Evolutionary conservation across 148 eudicot genomes (phyloP).

Genomic region (Rhododendron vialii): DNA sequence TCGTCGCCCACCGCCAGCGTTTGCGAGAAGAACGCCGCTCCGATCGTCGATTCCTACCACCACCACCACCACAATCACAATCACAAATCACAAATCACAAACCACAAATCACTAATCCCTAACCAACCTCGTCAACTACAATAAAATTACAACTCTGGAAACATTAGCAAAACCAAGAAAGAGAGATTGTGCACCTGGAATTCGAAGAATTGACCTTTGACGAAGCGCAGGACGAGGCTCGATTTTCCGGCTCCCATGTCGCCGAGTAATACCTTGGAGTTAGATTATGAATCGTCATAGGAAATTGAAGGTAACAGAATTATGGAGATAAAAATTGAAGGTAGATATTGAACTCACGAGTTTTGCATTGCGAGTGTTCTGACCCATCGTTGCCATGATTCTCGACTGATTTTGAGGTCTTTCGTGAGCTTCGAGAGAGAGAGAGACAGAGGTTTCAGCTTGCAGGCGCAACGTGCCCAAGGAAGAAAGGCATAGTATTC

Average conservation of each 20-base stretch:
- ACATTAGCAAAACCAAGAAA: background rate
- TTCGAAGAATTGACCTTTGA: slow-evolving; percentile 93
- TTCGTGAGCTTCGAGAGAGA: background rate
- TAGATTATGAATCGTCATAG: background rate
- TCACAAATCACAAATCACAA: too few relatives aligned
- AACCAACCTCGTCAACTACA: too few relatives aligned
- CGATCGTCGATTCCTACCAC: slow-evolving; percentile 88
- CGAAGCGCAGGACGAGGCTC: slow-evolving; percentile 92
- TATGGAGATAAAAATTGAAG: background rate
- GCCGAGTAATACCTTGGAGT: slow-evolving; percentile 75
- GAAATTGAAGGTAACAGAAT: background rate
- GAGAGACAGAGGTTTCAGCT: background rate
- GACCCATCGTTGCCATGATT: slow-evolving; percentile 65
- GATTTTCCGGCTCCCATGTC: slow-evolving; percentile 99
- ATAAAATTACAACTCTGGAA: background rate
- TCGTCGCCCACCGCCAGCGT: slow-evolving; percentile 82
- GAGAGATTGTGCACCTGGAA: slow-evolving; percentile 52
- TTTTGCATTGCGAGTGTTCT: slow-evolving; percentile 89
- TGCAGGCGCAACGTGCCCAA: background rate
- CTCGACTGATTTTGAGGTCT: background rate
- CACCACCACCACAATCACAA: background rate
- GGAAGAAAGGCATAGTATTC: background rate
- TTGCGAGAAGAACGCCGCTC: slow-evolving; percentile 98
- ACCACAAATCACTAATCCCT: too few relatives aligned
- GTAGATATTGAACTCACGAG: slow-evolving; percentile 35